Evolutionary conservation across 2,329 filamentous ascomycete species (phyloP), one percentile per base, ranked within the genome.

Genomic region (Cephalotrichum gorgonifer): DNA sequence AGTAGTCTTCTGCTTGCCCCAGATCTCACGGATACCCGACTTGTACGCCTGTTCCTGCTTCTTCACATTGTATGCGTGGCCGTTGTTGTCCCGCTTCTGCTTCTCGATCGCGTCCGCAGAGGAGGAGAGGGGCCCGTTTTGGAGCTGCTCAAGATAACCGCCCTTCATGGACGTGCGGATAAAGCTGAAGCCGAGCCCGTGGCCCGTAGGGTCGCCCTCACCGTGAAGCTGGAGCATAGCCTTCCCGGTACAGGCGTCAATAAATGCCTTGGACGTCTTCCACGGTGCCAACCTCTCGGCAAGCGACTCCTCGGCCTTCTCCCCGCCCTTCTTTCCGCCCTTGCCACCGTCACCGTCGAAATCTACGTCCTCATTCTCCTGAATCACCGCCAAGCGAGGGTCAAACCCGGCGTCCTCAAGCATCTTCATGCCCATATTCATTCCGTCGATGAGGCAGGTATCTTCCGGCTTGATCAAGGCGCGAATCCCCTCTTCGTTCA

Each of bases 111-210:
- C 90, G 63, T 95, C 88, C 20, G 88, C 89, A 9, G 79, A 81
- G 3, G 79, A 83, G 7, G 79, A 77, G 35, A 79, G 66, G 3
- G 80, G 79, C 2, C 80, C 80, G 20, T 48, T 28, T 50, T 80
- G 78, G 25, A 94, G 79, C 20, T 89, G 85, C 60, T 90, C 88
- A 65, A 96, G 78, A 52, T 81, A 98, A 0, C 93, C 93, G 53
- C 93, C 93, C 67, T 98, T 98, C 93, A 98, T 98, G 1, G 88
- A 95, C 0, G 90, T 96, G 61, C 93, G 89, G 64, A 98, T 90
- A 64, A 98, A 96, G 62, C 88, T 96, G 71, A 97, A 95, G 2
- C 88, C 93, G 52, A 96, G 82, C 2, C 93, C 93, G 58, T 90
- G 86, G 23, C 89, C 89, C 1, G 91, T 95, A 3, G 93, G 93